These are phyloP conservation scores for Suhomyces yuchorum DNA, from an alignment of 1,139 yeast genomes.

Conservation along the genomic window DNA sequence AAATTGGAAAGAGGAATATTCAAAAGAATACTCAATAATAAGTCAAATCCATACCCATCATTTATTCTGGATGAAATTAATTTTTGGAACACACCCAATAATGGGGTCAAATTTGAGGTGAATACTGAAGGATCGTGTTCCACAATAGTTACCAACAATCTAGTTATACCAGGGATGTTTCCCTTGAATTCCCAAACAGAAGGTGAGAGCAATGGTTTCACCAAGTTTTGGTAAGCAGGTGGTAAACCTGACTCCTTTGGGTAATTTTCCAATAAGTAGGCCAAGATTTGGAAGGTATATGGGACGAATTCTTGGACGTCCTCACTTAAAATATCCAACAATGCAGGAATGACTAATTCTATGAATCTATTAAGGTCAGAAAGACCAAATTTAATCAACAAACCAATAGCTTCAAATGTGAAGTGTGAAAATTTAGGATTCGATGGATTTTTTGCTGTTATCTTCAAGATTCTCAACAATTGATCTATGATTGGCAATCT, in stretches of 20 bases:
- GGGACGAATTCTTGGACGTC: conserved; percentile 96
- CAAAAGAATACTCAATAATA: conserved; percentile 68
- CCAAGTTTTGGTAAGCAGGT: conserved; percentile 60
- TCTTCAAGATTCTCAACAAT: conserved; percentile 64
- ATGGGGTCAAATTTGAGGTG: conserved; percentile 61
- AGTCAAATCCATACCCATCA: conserved; percentile 81
- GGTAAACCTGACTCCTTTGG: conserved; percentile 59
- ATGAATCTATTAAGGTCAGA: conserved; percentile 51
- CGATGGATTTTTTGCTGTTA: conserved; percentile 86
- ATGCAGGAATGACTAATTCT: conserved; percentile 62
- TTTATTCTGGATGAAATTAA: conserved; percentile 81
- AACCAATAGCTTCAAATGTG: conserved; percentile 84
- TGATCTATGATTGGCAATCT: conserved; percentile 59
- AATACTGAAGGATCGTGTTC: conserved; percentile 60
- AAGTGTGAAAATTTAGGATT: conserved; percentile 93
- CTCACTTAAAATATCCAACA: conserved; percentile 67
- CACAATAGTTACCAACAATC: conserved; percentile 73
- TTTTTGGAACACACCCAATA: conserved; percentile 96
- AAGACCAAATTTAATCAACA: conserved; percentile 59
- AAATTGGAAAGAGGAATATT: conserved; percentile 55
- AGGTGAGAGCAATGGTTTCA: conserved; percentile 85
- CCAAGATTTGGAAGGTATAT: conserved; percentile 84
- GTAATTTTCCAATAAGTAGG: conserved; percentile 69
- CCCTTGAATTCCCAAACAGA: conserved; percentile 91
- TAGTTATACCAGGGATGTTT: conserved; percentile 88